Percentiles rank a stretch among this genome's conserved stretches.
Evolutionary conservation across 139 green algal species (phyloP).

Genomic region (Tetradesmus obliquus): DNA sequence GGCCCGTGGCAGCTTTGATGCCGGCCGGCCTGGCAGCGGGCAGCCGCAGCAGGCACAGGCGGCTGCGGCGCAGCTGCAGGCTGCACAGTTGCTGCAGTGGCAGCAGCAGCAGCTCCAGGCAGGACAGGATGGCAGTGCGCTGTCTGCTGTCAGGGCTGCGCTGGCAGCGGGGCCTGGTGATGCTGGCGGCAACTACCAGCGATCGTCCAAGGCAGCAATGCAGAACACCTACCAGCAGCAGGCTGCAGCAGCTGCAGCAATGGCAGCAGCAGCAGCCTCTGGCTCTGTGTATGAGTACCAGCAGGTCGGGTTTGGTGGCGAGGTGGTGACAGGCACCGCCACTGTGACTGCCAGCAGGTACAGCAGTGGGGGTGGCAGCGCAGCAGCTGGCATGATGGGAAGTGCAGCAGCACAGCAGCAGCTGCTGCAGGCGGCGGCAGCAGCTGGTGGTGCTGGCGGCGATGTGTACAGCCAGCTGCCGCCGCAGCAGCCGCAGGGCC

Average conservation of each 20-base stretch:
- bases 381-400: neutral
- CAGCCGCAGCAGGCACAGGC: neutral
- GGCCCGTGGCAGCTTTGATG: neutral
- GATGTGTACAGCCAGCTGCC: neutral
- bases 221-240: neutral
- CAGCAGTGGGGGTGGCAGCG: neutral
- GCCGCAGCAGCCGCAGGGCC: neutral
- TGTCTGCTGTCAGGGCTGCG: neutral
- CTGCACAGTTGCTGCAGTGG: neutral
- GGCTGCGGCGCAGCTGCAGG: neutral
- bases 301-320: conserved; percentile 27
- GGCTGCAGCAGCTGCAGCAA: neutral
- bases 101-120: neutral
- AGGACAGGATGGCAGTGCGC: too few relatives aligned
- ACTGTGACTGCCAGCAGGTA: neutral
- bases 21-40: neutral
- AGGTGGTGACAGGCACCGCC: neutral
- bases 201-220: neutral
- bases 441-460: neutral
- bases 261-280: neutral
- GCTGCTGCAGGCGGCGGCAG: conserved; percentile 9
- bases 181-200: neutral
- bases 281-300: conserved; percentile 34
- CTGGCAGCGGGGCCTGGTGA: neutral
- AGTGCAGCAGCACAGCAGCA: conserved; percentile 7